Evolutionary conservation across 1,139 yeast genomes (phyloP), one percentile per base, ranked within the genome.

Genomic region (Suhomyces coccinellae): DNA sequence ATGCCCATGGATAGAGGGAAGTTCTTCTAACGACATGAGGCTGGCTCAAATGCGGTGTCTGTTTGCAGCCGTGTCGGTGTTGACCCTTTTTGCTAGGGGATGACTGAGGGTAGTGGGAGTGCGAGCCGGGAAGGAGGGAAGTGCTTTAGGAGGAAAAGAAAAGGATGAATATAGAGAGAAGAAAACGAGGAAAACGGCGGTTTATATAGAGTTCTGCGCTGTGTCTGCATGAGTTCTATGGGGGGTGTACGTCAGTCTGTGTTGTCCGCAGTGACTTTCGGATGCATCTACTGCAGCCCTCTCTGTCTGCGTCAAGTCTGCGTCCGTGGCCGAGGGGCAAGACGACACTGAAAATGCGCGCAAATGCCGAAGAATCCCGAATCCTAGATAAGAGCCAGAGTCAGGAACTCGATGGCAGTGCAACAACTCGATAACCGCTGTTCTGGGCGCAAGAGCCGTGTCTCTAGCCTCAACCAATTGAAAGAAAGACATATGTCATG

Each of bases 1-100:
- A 40, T 63, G 65, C 48, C 57, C 38, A 20, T 32, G 38, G 28
- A 22, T n/a, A 20, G 26, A 14, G 28, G 43, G 40, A 14, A 31
- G 20, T 32, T 33, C 40, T 13, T 40, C 41, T 37, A 38, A 34
- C 14, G 47, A 40, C 44, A 44, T 44, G n/a, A 12, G 35, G 32
- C 31, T 6, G 9, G 31, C 28, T 14, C 17, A 17, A 24, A 2
- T 9, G 30, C 24, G 35, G 33, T 10, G 31, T 15, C 6, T 13
- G 33, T 14, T 36, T 36, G 39, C 39, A 36, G 39, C 39, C 39
- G 39, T 29, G 12, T 26, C 20, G 15, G 17, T 20, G 39, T 36
- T 36, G 33, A 36, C 39, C 39, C 39, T 36, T 36, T 36, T 36
- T 36, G 14, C 33, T 36, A 33, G 17, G 29, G 39, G 33, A 36